These are phyloP conservation scores for Podila horticola DNA, from an alignment of 192 early-diverging fungal species.

Conservation along the genomic window DNA sequence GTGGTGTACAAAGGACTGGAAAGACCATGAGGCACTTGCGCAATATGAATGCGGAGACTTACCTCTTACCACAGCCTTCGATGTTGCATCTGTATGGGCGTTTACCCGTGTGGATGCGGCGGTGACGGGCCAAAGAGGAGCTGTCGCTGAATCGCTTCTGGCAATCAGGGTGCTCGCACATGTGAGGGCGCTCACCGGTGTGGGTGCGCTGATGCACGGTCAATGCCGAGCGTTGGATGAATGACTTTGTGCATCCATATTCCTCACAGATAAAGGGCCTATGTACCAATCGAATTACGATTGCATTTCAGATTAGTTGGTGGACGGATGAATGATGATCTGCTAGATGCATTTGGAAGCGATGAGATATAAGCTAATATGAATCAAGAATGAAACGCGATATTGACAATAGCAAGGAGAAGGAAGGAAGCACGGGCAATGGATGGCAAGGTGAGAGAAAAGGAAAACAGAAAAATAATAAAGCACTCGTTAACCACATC, in stretches of 20 bases:
- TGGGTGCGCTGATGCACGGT: conserved; percentile 70
- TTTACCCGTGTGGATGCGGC: conserved; percentile 75
- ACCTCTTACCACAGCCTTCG: conserved; percentile 61
- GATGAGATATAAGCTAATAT: too few species aligned
- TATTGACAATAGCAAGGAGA: too few species aligned
- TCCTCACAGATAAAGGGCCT: conserved; percentile 74
- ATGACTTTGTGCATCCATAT: conserved; percentile 61
- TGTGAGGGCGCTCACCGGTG: conserved; percentile 74
- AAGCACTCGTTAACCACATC: too few species aligned
- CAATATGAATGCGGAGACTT: not conserved
- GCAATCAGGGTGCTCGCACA: conserved; percentile 68
- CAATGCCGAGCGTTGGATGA: conserved; percentile 69
- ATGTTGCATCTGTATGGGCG: conserved; percentile 69
- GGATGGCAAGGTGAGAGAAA: too few species aligned
- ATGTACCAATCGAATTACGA: not conserved
- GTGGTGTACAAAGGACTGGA: too few species aligned
- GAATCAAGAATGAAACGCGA: too few species aligned
- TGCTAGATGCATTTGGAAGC: too few species aligned
- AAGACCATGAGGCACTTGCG: too few species aligned
- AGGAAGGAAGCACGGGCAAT: too few species aligned
- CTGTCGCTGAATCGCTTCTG: conserved; percentile 79
- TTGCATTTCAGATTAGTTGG: not conserved
- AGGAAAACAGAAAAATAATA: too few species aligned
- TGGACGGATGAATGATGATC: too few species aligned
- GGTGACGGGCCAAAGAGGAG: conserved; percentile 79